Conservation (phyloP, 257 asterid species). For the Galeopsis tetrahit region DNA sequence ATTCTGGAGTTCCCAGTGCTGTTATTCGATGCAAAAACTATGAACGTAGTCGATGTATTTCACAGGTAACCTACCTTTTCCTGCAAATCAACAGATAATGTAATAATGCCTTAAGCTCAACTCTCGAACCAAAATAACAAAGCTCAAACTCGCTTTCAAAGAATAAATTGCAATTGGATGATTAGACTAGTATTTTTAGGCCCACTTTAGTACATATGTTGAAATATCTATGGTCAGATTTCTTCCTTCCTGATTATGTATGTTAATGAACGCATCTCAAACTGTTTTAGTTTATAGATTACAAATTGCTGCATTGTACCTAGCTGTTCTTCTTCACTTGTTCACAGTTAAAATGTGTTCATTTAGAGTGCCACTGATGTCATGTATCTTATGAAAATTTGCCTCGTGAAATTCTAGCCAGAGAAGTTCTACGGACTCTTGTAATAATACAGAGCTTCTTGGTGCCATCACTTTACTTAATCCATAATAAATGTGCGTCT, state of each 20-base stretch:
- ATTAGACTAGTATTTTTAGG: too few relatives aligned
- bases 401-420: neutral
- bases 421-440: slow-evolving; percentile 1
- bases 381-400: neutral
- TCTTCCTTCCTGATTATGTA: neutral
- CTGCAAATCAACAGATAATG: neutral
- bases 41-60: slow-evolving; percentile 76
- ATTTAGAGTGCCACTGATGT: neutral
- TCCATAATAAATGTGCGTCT: neutral
- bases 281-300: neutral
- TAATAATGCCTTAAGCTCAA: neutral
- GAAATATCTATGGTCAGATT: too few relatives aligned
- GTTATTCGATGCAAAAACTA: slow-evolving; percentile 75
- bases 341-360: neutral
- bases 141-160: too few relatives aligned
- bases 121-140: too few relatives aligned
- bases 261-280: neutral
- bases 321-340: neutral
- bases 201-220: too few relatives aligned
- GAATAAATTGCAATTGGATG: too few relatives aligned
- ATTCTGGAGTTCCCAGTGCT: slow-evolving; percentile 92
- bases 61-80: slow-evolving; percentile 61
- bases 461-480: slow-evolving; percentile 17
- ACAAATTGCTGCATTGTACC: neutral
- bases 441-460: slow-evolving; percentile 7